Evolutionary conservation across 2,329 filamentous ascomycete genomes (phyloP), one percentile per base, ranked within the genome.

Genomic region (Aspergillus sp.): DNA sequence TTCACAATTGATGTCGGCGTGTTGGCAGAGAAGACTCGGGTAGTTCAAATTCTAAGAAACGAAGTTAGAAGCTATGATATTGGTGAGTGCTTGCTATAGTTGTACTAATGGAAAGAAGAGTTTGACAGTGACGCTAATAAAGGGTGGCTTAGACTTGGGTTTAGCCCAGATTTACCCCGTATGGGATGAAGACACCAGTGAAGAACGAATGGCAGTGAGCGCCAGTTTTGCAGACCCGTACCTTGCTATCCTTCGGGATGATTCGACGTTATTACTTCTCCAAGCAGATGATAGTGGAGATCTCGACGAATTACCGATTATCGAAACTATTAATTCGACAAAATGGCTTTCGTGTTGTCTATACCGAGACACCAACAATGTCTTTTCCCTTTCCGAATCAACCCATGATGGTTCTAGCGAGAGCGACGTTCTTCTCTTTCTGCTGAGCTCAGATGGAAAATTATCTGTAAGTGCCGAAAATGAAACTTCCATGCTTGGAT

Each of bases 31-130:
- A 83, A 87, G 51, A 87, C 81, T 62, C 82, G 89, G 49, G 84
- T 97, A 30, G 84, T 97, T 13, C 93, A 97, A 62, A 85, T 95
- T 2, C 76, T 95, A 46, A 86, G 85, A 54, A 88, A 84, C 1
- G 91, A 97, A 61, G 82, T 97, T 20, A 81, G 91, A 50, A 91
- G 86, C 52, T 98, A 96, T 59, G 90, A 97, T 65, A 85, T 85
- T 68, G 85, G 88, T 91, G 68, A 77, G 84, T 76, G 15, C 17
- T 13, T 76, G 15, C 17, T 13, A 4, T 39, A 19, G 7, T 19
- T 19, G 37, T 19, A 19, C 37, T 12, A 12, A 39, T 37, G 10
- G 19, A 17, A 17, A 12, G 6, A 39, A 19, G 2, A 10, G 13
- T 35, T 13, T 7, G 33, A 15, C 19, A 20, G 20, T 15, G 23